Base-by-base conservation (phyloP, 106 monocot genomes). In the Platanthera guangdongensis region DNA sequence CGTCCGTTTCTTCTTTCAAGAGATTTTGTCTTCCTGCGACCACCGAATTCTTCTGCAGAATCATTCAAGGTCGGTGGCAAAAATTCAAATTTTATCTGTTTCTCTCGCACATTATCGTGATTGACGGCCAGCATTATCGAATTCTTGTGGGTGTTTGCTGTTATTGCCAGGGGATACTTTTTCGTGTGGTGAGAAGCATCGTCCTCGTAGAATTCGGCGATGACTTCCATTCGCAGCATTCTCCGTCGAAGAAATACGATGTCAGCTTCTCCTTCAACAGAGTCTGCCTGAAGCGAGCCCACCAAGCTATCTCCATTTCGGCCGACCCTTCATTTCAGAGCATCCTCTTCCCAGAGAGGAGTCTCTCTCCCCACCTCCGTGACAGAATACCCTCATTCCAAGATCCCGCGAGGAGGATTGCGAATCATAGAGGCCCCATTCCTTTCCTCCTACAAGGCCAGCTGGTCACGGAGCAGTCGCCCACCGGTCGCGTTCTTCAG, bases 241-340 rank as follows among this genome's bases (percentile, higher is more conserved):
- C 64, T 45, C 32, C 76, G 57, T 51, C 68, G 8, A 83, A 80
- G 47, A 86, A 32, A 50, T 83, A 86, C 50, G 69, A 86, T 60
- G 83, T 80, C 8, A 86, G 74, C 83, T 86, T 86, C 80, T 86
- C 86, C 71, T 86, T 86, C 52, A 86, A 86, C 80, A 76, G 83
- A 50, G 82, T 82, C 45, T 83, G 86, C 50, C 65, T 86, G 63
- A 86, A 82, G 57, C 68, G 86, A 73, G 50, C 76, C 22, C 86
- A 86, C 54, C 71, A 70, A 45, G 86, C 86, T 48, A 63, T 86
- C 8, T 57, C 76, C 16, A 68, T 73, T 46, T 65, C 83, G 3
- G 19, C 48, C 32, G 79, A 79, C 39, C 79, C 86, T 68, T 53
- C 72, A 28, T 51, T 86, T 32, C 52, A 15, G 16, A 64, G 75